Evolutionary conservation across 306 rosid species (phyloP).

Genomic region (Sindora glabra): DNA sequence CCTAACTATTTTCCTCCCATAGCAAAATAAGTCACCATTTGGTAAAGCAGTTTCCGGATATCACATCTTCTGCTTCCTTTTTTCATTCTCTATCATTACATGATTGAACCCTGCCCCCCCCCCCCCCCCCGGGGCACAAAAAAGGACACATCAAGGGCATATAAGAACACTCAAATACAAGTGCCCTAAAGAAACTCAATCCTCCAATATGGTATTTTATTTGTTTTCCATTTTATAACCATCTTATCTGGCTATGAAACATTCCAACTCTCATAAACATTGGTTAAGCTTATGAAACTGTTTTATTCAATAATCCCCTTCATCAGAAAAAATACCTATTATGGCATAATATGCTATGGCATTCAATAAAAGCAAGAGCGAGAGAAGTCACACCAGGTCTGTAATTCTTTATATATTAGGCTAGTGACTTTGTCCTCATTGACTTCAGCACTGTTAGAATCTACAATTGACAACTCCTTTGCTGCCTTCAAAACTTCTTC

Average conservation of each 20-base stretch:
- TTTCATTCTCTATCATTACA: too few species aligned
- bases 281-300: neutral
- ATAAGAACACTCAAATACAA: neutral
- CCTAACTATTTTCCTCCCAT: too few species aligned
- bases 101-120: too few species aligned
- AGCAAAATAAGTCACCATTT: too few species aligned
- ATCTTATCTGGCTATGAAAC: neutral
- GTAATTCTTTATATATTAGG: slow-evolving; percentile 55
- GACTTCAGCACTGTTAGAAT: slow-evolving; percentile 46
- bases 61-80: too few species aligned
- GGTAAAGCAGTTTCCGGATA: too few species aligned
- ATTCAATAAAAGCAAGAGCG: slow-evolving; percentile 4
- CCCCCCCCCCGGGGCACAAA: too few species aligned
- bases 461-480: slow-evolving; percentile 36
- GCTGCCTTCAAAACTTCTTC: slow-evolving; percentile 63
- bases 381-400: slow-evolving; percentile 43
- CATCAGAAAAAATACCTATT: neutral
- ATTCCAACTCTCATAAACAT: slow-evolving; percentile 4
- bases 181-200: neutral
- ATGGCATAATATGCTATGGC: neutral
- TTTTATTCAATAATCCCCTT: neutral
- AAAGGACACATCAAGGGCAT: too few species aligned
- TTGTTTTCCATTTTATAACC: neutral
- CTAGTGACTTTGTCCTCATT: slow-evolving; percentile 39
- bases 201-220: neutral